Evolutionary conservation across 139 green algal genomes (phyloP), one percentile per base, ranked within the genome.

Genomic region (Trebouxia sp.): DNA sequence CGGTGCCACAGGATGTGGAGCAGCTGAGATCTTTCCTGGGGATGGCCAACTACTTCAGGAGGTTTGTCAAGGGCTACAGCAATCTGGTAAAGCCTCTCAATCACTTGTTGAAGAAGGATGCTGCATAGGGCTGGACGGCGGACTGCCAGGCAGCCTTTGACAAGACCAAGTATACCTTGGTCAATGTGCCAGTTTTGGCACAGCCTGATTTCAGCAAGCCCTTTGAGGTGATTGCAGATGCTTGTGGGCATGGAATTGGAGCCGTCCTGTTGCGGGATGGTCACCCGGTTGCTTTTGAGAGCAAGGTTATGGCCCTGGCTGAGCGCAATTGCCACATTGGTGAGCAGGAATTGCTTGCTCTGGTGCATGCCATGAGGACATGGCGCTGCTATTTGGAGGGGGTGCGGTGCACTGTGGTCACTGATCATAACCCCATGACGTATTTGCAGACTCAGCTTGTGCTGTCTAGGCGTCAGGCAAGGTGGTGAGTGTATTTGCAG

Each of bases 11-110:
- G 0, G 77, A 79, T 70, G 48, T 83, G 6, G 24, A 28, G 2
- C 65, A 87, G 17, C 20, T 91, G 14, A 66, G 69, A 2, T 43
- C 7, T 10, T 45, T 79, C 10, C 45, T 90, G 12, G 83, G 87
- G 0, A 70, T 92, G 17, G 37, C 85, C 11, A 85, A 85, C 35
- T 92, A 85, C 51, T 90, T 90, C 65, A 56, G 85, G 2, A 77
- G 80, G 37, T 90, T 82, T 66, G 55, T 89, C 3, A 75, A 81
- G 17, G 53, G 79, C 6, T 88, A 81, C 43, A 79, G 74, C 48
- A 24, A 6, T 26, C 83, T 88, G 30, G 78, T 76, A 0, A 7
- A 24, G 1, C 84, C 86, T 30, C 62, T 92, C 1, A 85, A 72
- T 41, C 22, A 53, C 0, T 35, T 90, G 47, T 28, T 80, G 0